These are phyloP conservation scores for Dactylonectria estremocensis DNA, from an alignment of 2,329 filamentous ascomycete genomes.

Conservation along the genomic window DNA sequence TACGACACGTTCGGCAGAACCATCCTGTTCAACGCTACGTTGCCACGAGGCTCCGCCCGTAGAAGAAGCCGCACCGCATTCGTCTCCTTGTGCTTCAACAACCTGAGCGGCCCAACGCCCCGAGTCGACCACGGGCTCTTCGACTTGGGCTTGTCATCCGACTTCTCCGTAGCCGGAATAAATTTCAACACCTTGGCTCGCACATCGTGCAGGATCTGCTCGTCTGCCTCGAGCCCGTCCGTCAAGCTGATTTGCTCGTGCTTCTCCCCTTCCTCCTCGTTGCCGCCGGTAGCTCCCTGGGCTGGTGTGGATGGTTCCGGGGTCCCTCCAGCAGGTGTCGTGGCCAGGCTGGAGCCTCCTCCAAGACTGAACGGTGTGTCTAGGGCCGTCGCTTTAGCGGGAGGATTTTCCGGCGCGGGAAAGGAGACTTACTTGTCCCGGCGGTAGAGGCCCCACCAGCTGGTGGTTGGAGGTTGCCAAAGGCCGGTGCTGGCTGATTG, in stretches of 20 bases:
- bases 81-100: conserved; percentile 82
- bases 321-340: conserved; percentile 71
- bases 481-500: conserved; percentile 53
- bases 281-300: conserved; percentile 57
- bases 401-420: conserved; percentile 59
- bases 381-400: conserved; percentile 64
- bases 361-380: conserved; percentile 71
- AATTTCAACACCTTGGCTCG: conserved; percentile 80
- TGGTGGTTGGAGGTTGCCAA: conserved; percentile 59
- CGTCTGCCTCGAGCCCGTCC: conserved; percentile 78
- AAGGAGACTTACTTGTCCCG: conserved; percentile 63
- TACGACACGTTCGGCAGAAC: conserved; percentile 76
- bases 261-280: conserved; percentile 71
- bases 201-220: conserved; percentile 79
- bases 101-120: conserved; percentile 79
- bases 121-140: conserved; percentile 77
- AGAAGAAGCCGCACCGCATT: conserved; percentile 78
- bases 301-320: conserved; percentile 68
- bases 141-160: conserved; percentile 62
- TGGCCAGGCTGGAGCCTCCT: conserved; percentile 73
- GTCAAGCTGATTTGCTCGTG: conserved; percentile 81
- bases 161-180: conserved; percentile 62
- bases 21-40: conserved; percentile 80
- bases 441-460: conserved; percentile 61
- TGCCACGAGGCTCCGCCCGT: conserved; percentile 82